phyloP scores from a whole-genome alignment of 2,329 filamentous ascomycete genomes.

The Penicillium sp. region DNA sequence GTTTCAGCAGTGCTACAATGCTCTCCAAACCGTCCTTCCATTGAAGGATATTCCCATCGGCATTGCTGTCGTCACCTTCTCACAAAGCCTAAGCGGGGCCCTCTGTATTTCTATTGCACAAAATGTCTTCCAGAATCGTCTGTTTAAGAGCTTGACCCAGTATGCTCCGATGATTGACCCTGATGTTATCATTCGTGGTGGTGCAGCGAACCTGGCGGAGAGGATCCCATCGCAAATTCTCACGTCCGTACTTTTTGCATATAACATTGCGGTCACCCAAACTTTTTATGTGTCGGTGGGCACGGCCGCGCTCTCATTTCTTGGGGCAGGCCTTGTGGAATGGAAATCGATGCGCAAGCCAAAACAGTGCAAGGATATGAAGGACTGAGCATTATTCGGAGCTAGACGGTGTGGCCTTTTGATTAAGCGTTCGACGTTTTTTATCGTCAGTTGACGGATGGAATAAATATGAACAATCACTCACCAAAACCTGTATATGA shows the following conservation, averaged over 20 bases:
- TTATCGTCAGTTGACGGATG: neutral
- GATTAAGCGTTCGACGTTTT: neutral
- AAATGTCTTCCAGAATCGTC: slow-evolving; percentile 40
- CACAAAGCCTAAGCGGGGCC: slow-evolving; percentile 40
- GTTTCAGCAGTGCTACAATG: slow-evolving; percentile 39
- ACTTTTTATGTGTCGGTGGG: slow-evolving; percentile 43
- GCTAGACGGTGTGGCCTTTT: neutral
- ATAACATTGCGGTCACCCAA: slow-evolving; percentile 40
- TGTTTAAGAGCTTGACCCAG: slow-evolving; percentile 28
- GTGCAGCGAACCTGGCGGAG: slow-evolving; percentile 39
- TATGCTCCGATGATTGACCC: slow-evolving; percentile 31
- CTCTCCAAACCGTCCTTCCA: slow-evolving; percentile 37
- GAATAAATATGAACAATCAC: neutral
- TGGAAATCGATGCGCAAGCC: slow-evolving; percentile 41
- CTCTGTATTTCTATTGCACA: slow-evolving; percentile 42
- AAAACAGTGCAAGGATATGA: slow-evolving; percentile 7
- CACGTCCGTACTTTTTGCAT: slow-evolving; percentile 35
- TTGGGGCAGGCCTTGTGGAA: slow-evolving; percentile 38
- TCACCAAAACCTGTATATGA: neutral
- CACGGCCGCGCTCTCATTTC: slow-evolving; percentile 33
- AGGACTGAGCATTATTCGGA: neutral
- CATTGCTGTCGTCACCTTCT: slow-evolving; percentile 39
- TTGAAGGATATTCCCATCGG: slow-evolving; percentile 38
- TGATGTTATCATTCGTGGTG: slow-evolving; percentile 31
- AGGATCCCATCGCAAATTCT: slow-evolving; percentile 31